Evolutionary conservation across 2,329 filamentous ascomycete genomes (phyloP), one percentile per base, ranked within the genome.

Genomic region (Keithomyces neogunnii): DNA sequence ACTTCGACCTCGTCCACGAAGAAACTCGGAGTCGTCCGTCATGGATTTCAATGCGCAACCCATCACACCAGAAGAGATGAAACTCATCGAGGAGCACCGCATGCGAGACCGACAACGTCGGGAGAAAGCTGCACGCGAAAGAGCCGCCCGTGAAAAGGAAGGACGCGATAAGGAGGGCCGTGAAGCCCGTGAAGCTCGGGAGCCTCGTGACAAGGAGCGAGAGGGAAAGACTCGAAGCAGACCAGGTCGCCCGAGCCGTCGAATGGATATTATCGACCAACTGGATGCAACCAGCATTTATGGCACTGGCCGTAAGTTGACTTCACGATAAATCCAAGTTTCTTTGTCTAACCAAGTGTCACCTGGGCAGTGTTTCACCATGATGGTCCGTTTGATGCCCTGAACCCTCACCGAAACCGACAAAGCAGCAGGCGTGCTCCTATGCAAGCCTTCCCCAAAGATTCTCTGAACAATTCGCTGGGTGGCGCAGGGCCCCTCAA

Each of bases 201-300:
- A 59, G 39, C 59, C 65, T 5, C 76, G 78, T 44, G 78, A 81
- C 51, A 77, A 81, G 53, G 52, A 52, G 26, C 51, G 52, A 35
- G 62, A 62, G 19, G 56, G 57, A 30, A 65, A 68, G 52, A 76
- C 76, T 53, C 76, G 72, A 58, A 74, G 77, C 61, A 75, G 73
- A 57, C 61, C 69, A 9, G 76, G 76, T 52, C 68, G 70, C 47
- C 66, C 70, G 10, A 77, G 69, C 59, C 67, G 73, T 49, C 77
- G 76, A 58, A 69, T 97, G 57, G 93, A 99, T 66, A 80, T 97
- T 45, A 97, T 99, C 62, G 93, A 99, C 72, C 92, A 96, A 67
- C 75, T 99, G 57, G 93, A 97, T 72, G 91, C 93, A 56, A 96
- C 91, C 4, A 91, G 91, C 66, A 95, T 97, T 60, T 96, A 95